Evolutionary conservation across 805 yeast genomes (phyloP), one percentile per base, ranked within the genome.

Genomic region (Torulaspora quercuum): DNA sequence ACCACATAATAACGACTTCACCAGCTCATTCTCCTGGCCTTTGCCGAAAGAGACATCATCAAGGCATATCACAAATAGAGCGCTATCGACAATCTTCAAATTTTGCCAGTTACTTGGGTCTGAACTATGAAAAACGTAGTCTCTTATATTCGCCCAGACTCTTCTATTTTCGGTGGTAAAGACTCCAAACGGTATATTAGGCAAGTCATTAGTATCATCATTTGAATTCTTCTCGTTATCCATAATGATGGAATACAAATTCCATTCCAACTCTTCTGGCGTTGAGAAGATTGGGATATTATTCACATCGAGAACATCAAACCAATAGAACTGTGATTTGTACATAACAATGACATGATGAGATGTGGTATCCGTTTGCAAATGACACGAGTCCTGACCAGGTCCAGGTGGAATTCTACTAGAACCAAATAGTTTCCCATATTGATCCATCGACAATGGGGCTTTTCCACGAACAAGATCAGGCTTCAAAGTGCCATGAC

Each of bases 311-410:
- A 88, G 66, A 1, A 88, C 97, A 56, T 88, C 95, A 57, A 88
- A 88, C 95, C 96, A 88, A 64, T 88, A 88, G 60, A 87, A 85
- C 61, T 88, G 95, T 2, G 95, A 83, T 53, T 83, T 80, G 44
- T 86, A 79, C 58, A 86, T 65, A 10, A 88, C 89, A 7, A 87
- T 80, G 23, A 88, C 77, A 59, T 88, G 96, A 52, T 78, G 82
- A 1, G 92, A 78, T 7, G 77, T 68, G 6, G 70, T 57, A 59
- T 85, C 95, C 1, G 85, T 75, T 61, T 87, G 95, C 79, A 88
- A 78, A 38, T 83, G 76, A 60, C 97, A 88, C 1, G 64, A 53
- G 13, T 45, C 39, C 25, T 50, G 54, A 3, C 95, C 94, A 2
- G 75, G 70, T 14, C 72, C 70, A 1, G 92, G 81, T 30, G 97